phyloP scores from a whole-genome alignment of 2,329 filamentous ascomycete species.

The Pyrenochaeta sp. region DNA sequence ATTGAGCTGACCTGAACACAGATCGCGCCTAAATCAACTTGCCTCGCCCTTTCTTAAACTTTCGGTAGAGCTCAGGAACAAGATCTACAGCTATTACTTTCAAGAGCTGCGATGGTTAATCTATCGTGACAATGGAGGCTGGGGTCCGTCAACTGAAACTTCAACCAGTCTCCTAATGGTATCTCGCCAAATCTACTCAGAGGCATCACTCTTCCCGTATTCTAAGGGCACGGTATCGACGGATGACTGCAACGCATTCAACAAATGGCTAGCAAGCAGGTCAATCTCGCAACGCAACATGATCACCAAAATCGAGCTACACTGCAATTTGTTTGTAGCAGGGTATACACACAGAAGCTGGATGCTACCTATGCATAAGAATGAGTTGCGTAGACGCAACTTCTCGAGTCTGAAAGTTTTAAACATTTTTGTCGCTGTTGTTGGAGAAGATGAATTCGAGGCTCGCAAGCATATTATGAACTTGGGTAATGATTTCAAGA shows the following conservation, averaged over 20 bases:
- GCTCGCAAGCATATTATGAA: too few relatives aligned
- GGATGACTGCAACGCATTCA: not conserved
- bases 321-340: not conserved
- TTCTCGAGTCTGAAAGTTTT: not conserved
- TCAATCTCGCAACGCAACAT: not conserved
- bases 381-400: not conserved
- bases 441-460: too few relatives aligned
- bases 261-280: not conserved
- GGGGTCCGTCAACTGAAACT: not conserved
- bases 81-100: conserved; percentile 15
- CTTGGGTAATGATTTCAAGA: too few relatives aligned
- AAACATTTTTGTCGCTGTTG: too few relatives aligned
- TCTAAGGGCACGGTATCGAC: not conserved
- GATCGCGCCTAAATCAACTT: not conserved
- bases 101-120: not conserved
- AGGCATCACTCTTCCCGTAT: conserved; percentile 11
- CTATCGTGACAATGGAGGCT: not conserved
- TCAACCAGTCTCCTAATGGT: conserved; percentile 10
- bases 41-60: conserved; percentile 20
- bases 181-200: conserved; percentile 17
- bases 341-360: not conserved
- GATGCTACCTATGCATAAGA: not conserved
- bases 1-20: not conserved
- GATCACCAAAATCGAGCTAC: not conserved
- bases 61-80: conserved; percentile 14